A percentile compares a stretch with the other conserved stretches of the same genome.
Conservation (phyloP, 148 eudicot species). For the Salicornia ramosissima region DNA sequence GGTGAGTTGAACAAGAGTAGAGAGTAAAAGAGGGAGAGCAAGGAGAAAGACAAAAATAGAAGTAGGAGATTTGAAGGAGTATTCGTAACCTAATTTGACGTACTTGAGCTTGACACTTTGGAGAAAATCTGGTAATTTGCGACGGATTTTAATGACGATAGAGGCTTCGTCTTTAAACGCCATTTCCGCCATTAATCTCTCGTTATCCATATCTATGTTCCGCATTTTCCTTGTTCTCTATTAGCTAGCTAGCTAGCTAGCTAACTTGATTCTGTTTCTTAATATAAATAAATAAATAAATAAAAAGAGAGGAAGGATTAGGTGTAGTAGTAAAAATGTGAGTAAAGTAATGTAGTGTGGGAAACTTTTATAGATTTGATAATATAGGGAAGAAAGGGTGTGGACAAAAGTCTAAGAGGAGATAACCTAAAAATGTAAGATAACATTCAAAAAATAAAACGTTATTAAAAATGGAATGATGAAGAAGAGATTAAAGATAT, state of each 20-base stretch:
- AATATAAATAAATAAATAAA: no score
- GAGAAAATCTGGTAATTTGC: conserved; percentile 55
- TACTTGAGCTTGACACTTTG: conserved; percentile 74
- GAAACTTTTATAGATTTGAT: no score
- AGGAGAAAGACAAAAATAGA: conserved; percentile 35
- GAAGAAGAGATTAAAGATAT: no score
- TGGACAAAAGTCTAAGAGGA: conserved; percentile 19
- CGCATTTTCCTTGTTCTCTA: conserved; percentile 14
- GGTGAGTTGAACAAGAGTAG: conserved; percentile 37
- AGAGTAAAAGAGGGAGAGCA: conserved; percentile 35
- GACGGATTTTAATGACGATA: conserved; percentile 63
- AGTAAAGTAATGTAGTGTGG: no score
- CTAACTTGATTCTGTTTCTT: no score
- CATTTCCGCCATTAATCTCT: conserved; percentile 74
- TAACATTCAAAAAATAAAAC: neutral
- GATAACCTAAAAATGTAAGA: conserved; percentile 19
- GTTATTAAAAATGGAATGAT: neutral
- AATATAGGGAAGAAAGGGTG: neutral
- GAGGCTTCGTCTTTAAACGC: conserved; percentile 60
- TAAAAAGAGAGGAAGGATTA: no score
- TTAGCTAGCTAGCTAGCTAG: no score
- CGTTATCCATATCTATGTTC: conserved; percentile 59
- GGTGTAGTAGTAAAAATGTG: no score
- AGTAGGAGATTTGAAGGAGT: conserved; percentile 39
- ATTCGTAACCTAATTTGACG: conserved; percentile 62